Evolutionary conservation across 176 grass and related monocot species (phyloP), one percentile per base, ranked within the genome.

Genomic region (Saccharum spontaneum): DNA sequence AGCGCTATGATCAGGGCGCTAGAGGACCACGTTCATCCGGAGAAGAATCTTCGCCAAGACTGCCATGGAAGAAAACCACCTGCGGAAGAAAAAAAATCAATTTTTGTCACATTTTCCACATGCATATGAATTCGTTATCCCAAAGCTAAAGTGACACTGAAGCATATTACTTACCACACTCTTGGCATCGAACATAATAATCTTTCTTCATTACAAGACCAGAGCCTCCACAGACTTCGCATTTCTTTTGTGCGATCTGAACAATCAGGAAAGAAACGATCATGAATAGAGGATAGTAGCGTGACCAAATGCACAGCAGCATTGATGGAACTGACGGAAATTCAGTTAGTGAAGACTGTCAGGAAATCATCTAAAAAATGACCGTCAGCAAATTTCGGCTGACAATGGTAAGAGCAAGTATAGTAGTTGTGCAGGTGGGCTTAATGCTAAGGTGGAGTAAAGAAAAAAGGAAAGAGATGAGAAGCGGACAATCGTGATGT

Each of bases 31-130:
- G 39, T 30, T 89, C 80, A 98, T 55, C 93, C 96, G 8, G 79
- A 89, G 75, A 98, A 98, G 75, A 98, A 98, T 50, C 89, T 98
- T 83, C 89, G 95, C 93, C 93, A 95, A 4, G 93, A 98, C 30
- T 95, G 91, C 93, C 96, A 98, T 55, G 96, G 96, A 69, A 98
- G 93, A 87, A 98, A 98, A 20, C 96, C 96, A 83, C 96, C 96
- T 98, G 59, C 4, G 30, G 78, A 86, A 71, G 31, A 61, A 6
- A 79, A 36, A 18, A 36, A 65, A 44, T 87, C 22, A 72, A 28
- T 0, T 36, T 36, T 36, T 36, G 34, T 36, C 34, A 36, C 34
- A 4, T 14, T 1, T 75, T 44, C 13, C 44, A 24, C 62, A 43
- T n/a, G 31, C 59, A 62, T 10, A 62, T 10, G 33, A 71, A 41